Conservation (phyloP, 2,329 filamentous ascomycete genomes). For the Ascosphaera apis region DNA sequence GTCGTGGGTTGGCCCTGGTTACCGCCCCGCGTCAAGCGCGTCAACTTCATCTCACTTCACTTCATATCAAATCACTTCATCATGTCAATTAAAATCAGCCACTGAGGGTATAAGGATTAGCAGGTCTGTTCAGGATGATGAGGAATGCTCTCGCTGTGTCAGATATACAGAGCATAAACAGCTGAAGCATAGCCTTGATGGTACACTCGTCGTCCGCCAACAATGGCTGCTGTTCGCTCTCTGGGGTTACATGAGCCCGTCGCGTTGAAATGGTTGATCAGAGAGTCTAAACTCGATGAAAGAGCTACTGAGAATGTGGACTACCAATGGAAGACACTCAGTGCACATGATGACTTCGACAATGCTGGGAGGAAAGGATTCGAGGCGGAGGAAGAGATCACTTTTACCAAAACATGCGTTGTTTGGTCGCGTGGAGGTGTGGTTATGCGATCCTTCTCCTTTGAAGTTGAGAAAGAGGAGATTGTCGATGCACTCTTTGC, state of each 20-base stretch:
- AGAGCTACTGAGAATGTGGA: slow-evolving; percentile 36
- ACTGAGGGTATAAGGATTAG: no score
- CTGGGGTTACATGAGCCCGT: slow-evolving; percentile 77
- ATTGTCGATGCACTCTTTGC: slow-evolving; percentile 74
- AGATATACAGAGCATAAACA: no score
- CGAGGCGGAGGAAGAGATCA: slow-evolving; percentile 49
- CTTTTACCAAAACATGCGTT: slow-evolving; percentile 52
- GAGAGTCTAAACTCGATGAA: slow-evolving; percentile 50
- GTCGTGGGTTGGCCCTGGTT: no score
- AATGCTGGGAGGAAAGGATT: slow-evolving; percentile 7
- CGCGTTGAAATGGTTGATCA: slow-evolving; percentile 59
- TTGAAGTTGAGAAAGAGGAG: slow-evolving; percentile 66
- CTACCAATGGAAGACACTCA: slow-evolving; percentile 54
- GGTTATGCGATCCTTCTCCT: slow-evolving; percentile 65
- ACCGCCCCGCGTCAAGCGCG: background rate
- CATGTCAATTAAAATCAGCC: no score
- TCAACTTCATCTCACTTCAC: no score
- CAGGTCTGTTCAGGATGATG: no score
- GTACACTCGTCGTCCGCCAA: background rate
- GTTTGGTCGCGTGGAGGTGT: slow-evolving; percentile 76
- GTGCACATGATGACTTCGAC: slow-evolving; percentile 20
- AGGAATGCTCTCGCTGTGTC: no score
- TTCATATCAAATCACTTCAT: no score
- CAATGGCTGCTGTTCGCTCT: slow-evolving; percentile 77
- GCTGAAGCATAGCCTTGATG: no score